phyloP scores from a whole-genome alignment of 768 basidiomycete species.

The Naganishia vaughanmartiniae region DNA sequence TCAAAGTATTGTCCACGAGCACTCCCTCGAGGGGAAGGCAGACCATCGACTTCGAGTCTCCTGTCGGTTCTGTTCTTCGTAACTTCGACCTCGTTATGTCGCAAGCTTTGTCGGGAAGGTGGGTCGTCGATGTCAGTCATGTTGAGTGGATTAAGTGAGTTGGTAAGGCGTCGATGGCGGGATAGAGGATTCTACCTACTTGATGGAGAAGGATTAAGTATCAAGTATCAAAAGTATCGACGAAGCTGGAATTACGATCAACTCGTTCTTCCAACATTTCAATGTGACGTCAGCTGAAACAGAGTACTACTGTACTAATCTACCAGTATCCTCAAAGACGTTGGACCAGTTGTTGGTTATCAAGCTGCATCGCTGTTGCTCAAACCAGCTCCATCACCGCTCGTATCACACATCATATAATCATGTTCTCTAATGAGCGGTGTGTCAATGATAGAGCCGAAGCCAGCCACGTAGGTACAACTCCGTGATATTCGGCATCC shows the following conservation, averaged over 20 bases:
- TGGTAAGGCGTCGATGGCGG: no score
- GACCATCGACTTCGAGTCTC: no score
- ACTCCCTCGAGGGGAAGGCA: no score
- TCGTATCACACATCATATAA: not conserved
- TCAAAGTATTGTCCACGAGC: not conserved
- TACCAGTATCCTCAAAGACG: no score
- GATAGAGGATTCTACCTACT: no score
- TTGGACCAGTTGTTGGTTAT: no score
- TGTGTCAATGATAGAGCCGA: not conserved
- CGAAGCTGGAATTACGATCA: not conserved
- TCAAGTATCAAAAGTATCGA: not conserved
- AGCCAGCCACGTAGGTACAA: not conserved
- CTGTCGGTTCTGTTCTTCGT: not conserved
- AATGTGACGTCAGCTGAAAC: slow-evolving; percentile 23
- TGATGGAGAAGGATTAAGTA: not conserved
- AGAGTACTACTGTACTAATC: not conserved
- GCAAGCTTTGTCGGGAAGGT: not conserved
- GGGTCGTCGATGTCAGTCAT: not conserved
- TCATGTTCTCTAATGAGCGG: not conserved
- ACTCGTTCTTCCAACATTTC: not conserved
- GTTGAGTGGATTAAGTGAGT: not conserved
- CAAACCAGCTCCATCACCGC: not conserved
- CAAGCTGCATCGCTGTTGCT: not conserved
- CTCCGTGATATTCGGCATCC: not conserved
- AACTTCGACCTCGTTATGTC: not conserved